Evolutionary conservation across 306 rosid species (phyloP), one percentile per base, ranked within the genome.

Genomic region (Rosa multiflora): DNA sequence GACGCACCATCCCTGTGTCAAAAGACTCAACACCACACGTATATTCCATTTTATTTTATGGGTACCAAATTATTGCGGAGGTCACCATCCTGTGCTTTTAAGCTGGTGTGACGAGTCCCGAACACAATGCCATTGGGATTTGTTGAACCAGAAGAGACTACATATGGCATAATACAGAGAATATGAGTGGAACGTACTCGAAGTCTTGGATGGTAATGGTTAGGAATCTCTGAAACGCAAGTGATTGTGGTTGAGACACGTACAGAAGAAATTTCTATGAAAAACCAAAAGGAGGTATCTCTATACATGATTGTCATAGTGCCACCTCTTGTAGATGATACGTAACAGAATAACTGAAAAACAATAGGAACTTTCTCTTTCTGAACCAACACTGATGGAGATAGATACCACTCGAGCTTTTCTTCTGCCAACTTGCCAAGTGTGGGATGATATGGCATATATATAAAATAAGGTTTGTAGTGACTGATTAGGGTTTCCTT

Each of bases 171-270:
- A 17, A 6, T 8, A 32, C 15, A 35, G 14, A 4, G 14, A 12
- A 21, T 11, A n/a, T 70, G 74, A 13, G n/a, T 5, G 4, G 47
- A 0, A 40, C 42, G 49, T n/a, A 14, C 18, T 66, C 69, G 11
- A 51, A 47, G 23, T 17, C 11, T 49, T 49, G 67, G 37, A 73
- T 23, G 58, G 37, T 52, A 55, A 11, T 46, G 71, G 29, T 18
- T 66, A 4, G 29, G 72, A 59, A 18, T 73, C 37, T 49, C 37
- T 49, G 63, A 49, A 18, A 48, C 5, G 53, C 10, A 40, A 23
- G 56, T 51, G 78, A 49, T 10, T 79, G 14, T 39, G 4, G 61
- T 63, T 20, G 46, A 23, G 82, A 37, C 82, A 72, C 78, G 78
- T 46, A 13, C 35, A 13, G 53, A 14, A 75, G 42, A 64, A 70